Percentiles rank a stretch among this genome's conserved stretches.
phyloP scores from a whole-genome alignment of 345 rosid species.

The Murraya paniculata region DNA sequence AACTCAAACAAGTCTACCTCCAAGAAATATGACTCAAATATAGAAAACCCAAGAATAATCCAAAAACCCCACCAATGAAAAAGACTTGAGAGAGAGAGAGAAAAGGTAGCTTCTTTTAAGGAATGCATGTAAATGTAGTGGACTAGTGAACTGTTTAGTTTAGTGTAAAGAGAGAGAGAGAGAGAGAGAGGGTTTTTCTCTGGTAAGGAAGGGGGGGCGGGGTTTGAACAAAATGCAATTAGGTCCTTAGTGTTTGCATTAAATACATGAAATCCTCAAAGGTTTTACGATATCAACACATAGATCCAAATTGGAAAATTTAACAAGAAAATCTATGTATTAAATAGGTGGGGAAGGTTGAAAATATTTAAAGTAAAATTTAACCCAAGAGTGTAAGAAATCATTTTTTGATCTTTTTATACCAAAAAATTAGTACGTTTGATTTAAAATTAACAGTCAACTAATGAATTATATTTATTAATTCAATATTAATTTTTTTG shows the following conservation, averaged over 20 bases:
- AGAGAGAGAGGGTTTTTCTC: neutral
- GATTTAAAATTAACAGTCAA: no score
- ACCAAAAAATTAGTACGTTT: no score
- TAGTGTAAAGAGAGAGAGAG: neutral
- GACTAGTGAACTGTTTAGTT: conserved; percentile 6
- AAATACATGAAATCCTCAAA: no score
- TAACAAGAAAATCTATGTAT: neutral
- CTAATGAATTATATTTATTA: no score
- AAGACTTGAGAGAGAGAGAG: conserved; percentile 9
- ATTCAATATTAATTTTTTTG: no score
- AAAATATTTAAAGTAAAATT: no score
- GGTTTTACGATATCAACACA: neutral
- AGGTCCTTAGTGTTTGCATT: no score
- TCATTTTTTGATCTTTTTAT: no score
- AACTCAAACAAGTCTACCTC: neutral
- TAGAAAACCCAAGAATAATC: neutral
- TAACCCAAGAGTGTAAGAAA: no score
- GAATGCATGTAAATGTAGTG: neutral
- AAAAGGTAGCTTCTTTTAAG: conserved; percentile 34
- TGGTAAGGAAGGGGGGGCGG: neutral
- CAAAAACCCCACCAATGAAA: neutral
- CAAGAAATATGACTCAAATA: neutral
- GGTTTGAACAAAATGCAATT: neutral
- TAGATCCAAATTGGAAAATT: neutral
- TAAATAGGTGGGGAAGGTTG: no score